Base-by-base conservation (phyloP, 2,329 filamentous ascomycete species). In the Rosellinia necatrix region DNA sequence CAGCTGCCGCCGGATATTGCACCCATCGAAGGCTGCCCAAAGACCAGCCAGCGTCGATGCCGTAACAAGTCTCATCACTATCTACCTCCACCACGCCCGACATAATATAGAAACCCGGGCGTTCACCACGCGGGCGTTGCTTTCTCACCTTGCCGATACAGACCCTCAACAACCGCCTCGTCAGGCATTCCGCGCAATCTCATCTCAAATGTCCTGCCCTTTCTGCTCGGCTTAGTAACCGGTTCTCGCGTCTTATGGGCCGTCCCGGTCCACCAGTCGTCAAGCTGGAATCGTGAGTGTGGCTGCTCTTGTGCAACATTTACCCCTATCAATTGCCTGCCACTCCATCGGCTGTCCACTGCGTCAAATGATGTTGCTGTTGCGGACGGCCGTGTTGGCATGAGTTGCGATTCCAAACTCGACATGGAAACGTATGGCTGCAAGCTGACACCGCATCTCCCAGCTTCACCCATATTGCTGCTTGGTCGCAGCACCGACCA, bases 401-500 rank as follows among this genome's bases (percentile, higher is more conserved):
- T n/a, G 49, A 49, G 43, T 43, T 49, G 54, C 58, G 30, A 44
- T 15, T 29, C 35, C 47, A 9, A 22, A 21, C 35, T 3, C 35
- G n/a, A 21, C 25, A 42, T 46, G 35, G 27, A 38, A 30, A 35
- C 22, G 22, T 24, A 29, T 24, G 49, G 40, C 38, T 53, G 38
- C 29, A 42, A 34, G 40, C 56, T 62, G 58, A 70, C 59, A 60
- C 63, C 55, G 41, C 50, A 41, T 58, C 54, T 34, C 48, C 57
- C 65, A 84, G 81, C 72, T 79, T 84, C 70, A 78, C 83, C 56
- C 77, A 78, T 61, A 76, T 81, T 59, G 74, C 78, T 63, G 77
- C 78, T 70, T 84, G 80, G 78, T 74, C 79, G 63, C 78, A 79
- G 70, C 77, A 76, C 64, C 68, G 66, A 61, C 64, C 61, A 60